These are phyloP conservation scores for Wickerhamiella sergipiensis DNA, from an alignment of 805 yeast species.

Conservation along the genomic window DNA sequence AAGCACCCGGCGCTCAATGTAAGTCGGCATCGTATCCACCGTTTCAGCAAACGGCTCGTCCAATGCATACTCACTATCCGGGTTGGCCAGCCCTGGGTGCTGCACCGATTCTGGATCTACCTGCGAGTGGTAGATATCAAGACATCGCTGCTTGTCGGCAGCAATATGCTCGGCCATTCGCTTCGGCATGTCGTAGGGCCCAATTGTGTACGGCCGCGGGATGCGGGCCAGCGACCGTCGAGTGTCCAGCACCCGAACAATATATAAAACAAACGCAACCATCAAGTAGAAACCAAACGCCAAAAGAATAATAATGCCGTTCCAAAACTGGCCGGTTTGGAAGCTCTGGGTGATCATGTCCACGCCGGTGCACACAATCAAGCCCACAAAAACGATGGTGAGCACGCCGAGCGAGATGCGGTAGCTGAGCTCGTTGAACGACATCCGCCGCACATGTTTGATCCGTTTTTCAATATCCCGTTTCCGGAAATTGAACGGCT, in stretches of 20 bases:
- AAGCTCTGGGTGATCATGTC: slow-evolving; percentile 60
- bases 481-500: neutral
- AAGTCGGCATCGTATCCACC: slow-evolving; percentile 16
- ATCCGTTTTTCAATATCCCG: neutral
- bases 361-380: slow-evolving; percentile 60
- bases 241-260: slow-evolving; percentile 45
- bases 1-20: slow-evolving; percentile 16
- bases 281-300: slow-evolving; percentile 51
- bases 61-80: slow-evolving; percentile 4
- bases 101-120: slow-evolving; percentile 7
- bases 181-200: slow-evolving; percentile 44
- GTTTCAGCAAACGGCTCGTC: slow-evolving; percentile 20
- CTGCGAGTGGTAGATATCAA: slow-evolving; percentile 9
- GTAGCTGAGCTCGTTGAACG: slow-evolving; percentile 13
- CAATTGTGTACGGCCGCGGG: slow-evolving; percentile 66
- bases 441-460: neutral
- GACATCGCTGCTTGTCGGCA: slow-evolving; percentile 23
- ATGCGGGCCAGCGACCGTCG: slow-evolving; percentile 55
- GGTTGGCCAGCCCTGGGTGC: slow-evolving; percentile 17
- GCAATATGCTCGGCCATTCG: slow-evolving; percentile 30
- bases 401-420: slow-evolving; percentile 20
- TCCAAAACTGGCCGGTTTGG: slow-evolving; percentile 53
- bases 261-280: slow-evolving; percentile 35
- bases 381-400: slow-evolving; percentile 31
- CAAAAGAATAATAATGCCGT: slow-evolving; percentile 66